Conservation (phyloP, 73 alveolate species). For the Uronychia setigera region DNA sequence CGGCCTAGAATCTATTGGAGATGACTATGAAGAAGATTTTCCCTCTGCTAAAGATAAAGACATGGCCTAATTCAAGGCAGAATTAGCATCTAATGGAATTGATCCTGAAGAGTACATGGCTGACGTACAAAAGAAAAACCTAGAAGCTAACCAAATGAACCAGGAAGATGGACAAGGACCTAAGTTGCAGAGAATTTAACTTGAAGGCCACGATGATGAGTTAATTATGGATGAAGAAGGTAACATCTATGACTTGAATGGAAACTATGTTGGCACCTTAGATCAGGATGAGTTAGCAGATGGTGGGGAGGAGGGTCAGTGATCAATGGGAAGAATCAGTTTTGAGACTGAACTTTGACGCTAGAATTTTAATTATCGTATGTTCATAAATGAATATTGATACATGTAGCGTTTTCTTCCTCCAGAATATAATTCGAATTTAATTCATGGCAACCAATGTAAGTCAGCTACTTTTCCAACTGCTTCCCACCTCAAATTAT, state of each 20-base stretch:
- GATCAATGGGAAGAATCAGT: no score
- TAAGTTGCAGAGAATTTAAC: conserved; percentile 22
- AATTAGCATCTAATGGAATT: not conserved
- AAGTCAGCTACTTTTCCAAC: not conserved
- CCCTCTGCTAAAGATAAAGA: no score
- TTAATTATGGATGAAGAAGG: conserved; percentile 49
- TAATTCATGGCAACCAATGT: not conserved
- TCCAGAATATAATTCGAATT: not conserved
- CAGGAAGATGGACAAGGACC: not conserved
- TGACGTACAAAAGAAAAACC: not conserved
- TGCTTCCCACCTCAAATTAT: not conserved
- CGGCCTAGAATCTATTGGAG: no score
- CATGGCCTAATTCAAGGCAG: not conserved
- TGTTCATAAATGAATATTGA: not conserved
- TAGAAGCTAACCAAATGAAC: not conserved
- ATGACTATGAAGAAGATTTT: no score
- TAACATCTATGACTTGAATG: conserved; percentile 45
- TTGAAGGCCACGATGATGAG: conserved; percentile 59
- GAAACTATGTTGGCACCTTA: conserved; percentile 53
- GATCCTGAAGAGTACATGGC: not conserved
- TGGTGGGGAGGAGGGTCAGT: conserved; percentile 3
- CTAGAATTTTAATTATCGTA: not conserved
- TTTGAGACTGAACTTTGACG: not conserved
- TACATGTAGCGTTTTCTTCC: no score
- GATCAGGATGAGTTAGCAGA: conserved; percentile 40